Evolutionary conservation across 208 protist species (phyloP), one percentile per base, ranked within the genome.

Genomic region (Herpetomonas tarakana): DNA sequence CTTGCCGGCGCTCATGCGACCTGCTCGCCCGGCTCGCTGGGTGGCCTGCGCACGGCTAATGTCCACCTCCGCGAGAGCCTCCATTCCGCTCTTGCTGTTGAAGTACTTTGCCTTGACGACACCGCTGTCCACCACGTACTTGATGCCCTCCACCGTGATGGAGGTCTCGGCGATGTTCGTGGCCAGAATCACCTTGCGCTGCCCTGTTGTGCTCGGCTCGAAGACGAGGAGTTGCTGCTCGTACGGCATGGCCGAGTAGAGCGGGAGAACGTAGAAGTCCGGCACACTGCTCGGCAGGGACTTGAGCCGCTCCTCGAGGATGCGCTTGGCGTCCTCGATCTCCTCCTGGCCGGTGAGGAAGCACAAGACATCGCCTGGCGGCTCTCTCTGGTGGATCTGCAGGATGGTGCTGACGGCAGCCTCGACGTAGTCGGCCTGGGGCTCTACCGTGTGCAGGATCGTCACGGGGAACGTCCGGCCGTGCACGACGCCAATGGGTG

Each of bases 111-210:
- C 96, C 85, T 99, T 99, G 25, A 86, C 92, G 44, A 98, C 98
- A 0, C 98, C 98, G 46, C 84, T 82, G 75, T 99, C 99, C 31
- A 99, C 94, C 1, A 99, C 98, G 78, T 99, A 99, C 29, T 97
- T 88, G 58, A 99, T 98, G 26, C 97, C 97, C 71, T 99, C 94
- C 45, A 99, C 99, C 14, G 99, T 99, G 21, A 99, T 86, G 28
- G 98, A 99, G 2, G 99, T 99, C 65, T 99, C 98, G 29, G 98
- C 98, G 68, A 99, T 99, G 81, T 99, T 99, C 30, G 98, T 99
- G 0, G 98, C 97, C 7, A 99, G 71, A 31, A 99, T 97, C 2
- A 98, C 84, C 68, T 98, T 98, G 55, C 97, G 84, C 24, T 86
- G 74, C 0, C 82, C 81, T 0, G 58, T 63, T 6, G 92, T 83